Evolutionary conservation across 768 basidiomycete species (phyloP).

Genomic region (Termitomyces sp.): DNA sequence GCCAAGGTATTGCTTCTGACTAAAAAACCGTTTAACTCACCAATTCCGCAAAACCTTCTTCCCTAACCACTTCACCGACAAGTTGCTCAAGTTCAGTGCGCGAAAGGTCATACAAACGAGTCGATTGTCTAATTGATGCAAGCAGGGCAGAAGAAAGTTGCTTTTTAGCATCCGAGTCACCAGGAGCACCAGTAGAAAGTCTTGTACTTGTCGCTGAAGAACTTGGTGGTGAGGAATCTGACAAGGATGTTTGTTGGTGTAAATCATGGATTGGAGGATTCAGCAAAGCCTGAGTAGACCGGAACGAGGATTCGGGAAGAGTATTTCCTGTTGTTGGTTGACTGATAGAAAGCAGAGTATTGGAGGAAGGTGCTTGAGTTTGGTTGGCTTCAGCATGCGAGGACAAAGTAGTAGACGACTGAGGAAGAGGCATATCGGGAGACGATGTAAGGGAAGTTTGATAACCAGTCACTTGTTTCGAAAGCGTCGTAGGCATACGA

Average conservation of each 20-base stretch:
- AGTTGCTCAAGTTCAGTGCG: conserved; percentile 47
- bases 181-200: not conserved
- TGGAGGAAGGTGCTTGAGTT: not conserved
- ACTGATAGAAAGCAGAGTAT: not conserved
- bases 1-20: not conserved
- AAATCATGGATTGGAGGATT: not conserved
- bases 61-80: conserved; percentile 57
- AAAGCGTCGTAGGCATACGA: not conserved
- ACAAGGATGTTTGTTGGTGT: conserved; percentile 1
- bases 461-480: not conserved
- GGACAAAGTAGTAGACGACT: conserved; percentile 3
- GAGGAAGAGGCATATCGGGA: conserved; percentile 1
- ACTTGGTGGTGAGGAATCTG: conserved; percentile 10
- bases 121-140: conserved; percentile 36
- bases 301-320: not conserved
- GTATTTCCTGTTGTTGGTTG: not conserved
- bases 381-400: conserved; percentile 2
- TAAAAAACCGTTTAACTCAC: conserved; percentile 32
- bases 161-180: not conserved
- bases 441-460: conserved; percentile 10
- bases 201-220: conserved; percentile 5
- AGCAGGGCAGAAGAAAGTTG: conserved; percentile 19
- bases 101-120: conserved; percentile 50
- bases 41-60: conserved; percentile 75
- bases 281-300: not conserved